A percentile compares a stretch with the other conserved stretches of the same genome.
phyloP scores from a whole-genome alignment of 2,329 filamentous ascomycete genomes.

The Dactylellina parvicollis region DNA sequence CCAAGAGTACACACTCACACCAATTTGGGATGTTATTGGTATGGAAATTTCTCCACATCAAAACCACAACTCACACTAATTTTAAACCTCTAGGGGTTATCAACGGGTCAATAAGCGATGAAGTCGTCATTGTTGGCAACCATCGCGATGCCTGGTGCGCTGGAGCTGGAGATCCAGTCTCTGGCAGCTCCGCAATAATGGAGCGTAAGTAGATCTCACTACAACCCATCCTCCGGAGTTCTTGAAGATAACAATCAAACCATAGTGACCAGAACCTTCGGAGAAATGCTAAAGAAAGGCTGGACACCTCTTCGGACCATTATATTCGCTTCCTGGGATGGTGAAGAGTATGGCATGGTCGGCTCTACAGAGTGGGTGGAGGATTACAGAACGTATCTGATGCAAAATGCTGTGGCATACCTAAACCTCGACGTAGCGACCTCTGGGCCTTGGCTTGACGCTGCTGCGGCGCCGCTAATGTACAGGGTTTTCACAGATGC shows the following conservation, averaged over 20 bases:
- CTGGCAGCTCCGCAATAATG: constrained; percentile 68
- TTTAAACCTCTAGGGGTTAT: constrained; percentile 77
- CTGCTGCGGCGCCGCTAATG: constrained; percentile 84
- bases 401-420: constrained; percentile 84
- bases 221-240: not conserved
- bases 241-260: constrained; percentile 59
- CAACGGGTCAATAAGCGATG: constrained; percentile 83
- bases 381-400: constrained; percentile 75
- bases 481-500: constrained; percentile 59
- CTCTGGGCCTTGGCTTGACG: constrained; percentile 77
- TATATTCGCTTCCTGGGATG: constrained; percentile 97
- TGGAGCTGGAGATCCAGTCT: constrained; percentile 81
- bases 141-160: constrained; percentile 94
- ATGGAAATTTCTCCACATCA: not conserved
- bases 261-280: constrained; percentile 81
- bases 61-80: not conserved
- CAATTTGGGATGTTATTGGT: constrained; percentile 50
- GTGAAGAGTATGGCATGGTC: constrained; percentile 88
- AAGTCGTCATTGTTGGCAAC: constrained; percentile 89
- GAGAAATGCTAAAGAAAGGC: constrained; percentile 76
- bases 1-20: constrained; percentile 25
- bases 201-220: constrained; percentile 63
- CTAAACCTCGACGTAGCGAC: constrained; percentile 90
- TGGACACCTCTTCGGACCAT: constrained; percentile 94
- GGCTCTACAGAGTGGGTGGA: constrained; percentile 97